Percentiles rank a stretch among this genome's conserved stretches.
These are phyloP conservation scores for Plasmodium knowlesi DNA, from an alignment of 169 alveolate species.

Conservation along the genomic window DNA sequence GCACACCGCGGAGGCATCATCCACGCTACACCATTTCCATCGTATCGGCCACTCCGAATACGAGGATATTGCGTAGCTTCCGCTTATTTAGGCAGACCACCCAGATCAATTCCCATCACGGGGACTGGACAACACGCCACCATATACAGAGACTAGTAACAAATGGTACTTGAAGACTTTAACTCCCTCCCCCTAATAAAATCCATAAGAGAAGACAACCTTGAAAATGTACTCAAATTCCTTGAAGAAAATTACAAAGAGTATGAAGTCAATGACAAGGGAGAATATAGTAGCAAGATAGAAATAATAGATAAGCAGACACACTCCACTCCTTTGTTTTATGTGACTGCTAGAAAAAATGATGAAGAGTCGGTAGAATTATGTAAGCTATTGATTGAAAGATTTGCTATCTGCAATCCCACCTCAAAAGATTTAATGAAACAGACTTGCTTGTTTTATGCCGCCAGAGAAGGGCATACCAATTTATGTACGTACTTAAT, in stretches of 20 bases:
- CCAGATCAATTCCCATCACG: background rate
- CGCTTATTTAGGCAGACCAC: background rate
- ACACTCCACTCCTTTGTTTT: conserved; percentile 87
- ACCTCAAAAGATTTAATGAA: conserved; percentile 88
- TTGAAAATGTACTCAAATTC: conserved; percentile 39
- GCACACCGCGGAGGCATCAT: background rate
- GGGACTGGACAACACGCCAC: background rate
- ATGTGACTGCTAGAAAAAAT: conserved; percentile 87
- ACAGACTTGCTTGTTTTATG: conserved; percentile 94
- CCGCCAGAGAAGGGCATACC: conserved; percentile 94
- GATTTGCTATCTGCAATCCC: conserved; percentile 86
- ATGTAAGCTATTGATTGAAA: conserved; percentile 85
- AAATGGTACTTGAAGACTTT: conserved; percentile 72
- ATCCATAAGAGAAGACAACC: conserved; percentile 57
- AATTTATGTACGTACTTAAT: conserved; percentile 88
- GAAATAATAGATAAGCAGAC: conserved; percentile 82
- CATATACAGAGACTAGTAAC: background rate
- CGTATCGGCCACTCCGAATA: background rate
- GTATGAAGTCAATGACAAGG: conserved; percentile 53
- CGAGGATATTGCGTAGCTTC: background rate
- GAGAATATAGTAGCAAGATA: conserved; percentile 27
- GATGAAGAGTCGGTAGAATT: conserved; percentile 90
- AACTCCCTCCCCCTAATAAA: conserved; percentile 69
- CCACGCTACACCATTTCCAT: background rate
- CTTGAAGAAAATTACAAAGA: conserved; percentile 64